Base-by-base conservation (phyloP, 2,329 filamentous ascomycete species). In the Sclerotinia spermophila region DNA sequence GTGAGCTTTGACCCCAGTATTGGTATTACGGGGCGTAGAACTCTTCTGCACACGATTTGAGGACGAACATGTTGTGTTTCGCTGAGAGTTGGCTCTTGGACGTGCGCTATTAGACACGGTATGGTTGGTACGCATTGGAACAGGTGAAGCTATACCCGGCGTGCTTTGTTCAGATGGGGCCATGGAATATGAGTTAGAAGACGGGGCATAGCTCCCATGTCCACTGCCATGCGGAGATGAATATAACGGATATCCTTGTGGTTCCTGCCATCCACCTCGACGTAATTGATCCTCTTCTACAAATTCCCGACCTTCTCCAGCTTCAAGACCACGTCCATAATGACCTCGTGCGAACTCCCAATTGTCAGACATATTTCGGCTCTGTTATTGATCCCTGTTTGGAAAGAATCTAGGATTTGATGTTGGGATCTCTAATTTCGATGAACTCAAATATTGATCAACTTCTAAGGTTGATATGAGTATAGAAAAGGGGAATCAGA, bases 41-140 rank as follows among this genome's bases (percentile, higher is more conserved):
- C 5, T 2, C 6, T 35, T 58, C 5, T 3, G 5, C 30, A n/a
- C 33, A 24, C 11, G 5, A 1, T 51, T 13, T 24, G 55, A 38
- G 19, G 21, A 6, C 3, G 11, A 24, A 15, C 15, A 0, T 15
- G 21, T 10, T 24, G 33, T 5, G 5, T 1, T 2, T 6, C 33
- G 11, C 13, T 13, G 33, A 38, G 55, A 0, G 24, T 0, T 15
- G 0, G 2, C 24, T 13, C 33, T 33, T 35, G 10, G 24, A 5
- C 11, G 24, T 35, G 21, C 4, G 13, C 11, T 38, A 2, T 3
- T 11, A 58, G 21, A 15, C 24, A 15, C 24, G 1, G 0, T 15
- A 11, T 21, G 13, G 11, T 2, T 33, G 8, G 0, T 15, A 24
- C 1, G 55, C 10, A 38, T 35, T 24, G 33, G 19, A 58, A 21